Percentiles rank a stretch among this genome's conserved stretches.
Evolutionary conservation across 83 land plant genomes (phyloP).

Genomic region (Thuja plicata): DNA sequence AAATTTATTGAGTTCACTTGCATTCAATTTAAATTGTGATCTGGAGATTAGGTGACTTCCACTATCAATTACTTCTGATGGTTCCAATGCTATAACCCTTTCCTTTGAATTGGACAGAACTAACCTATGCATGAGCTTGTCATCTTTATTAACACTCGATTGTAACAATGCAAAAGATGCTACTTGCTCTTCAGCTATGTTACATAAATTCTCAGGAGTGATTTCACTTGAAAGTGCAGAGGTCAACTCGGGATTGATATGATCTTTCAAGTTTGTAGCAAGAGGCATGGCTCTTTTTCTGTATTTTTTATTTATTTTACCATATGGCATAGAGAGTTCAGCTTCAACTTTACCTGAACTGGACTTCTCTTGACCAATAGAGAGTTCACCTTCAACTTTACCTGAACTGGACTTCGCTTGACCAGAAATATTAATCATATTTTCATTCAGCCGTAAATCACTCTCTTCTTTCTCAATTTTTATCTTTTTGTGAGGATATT

Average conservation of each 20-base stretch:
- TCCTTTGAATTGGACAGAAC: constrained; percentile 80
- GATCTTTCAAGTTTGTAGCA: constrained; percentile 83
- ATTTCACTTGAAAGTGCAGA: constrained; percentile 81
- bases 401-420: constrained; percentile 41
- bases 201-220: constrained; percentile 67
- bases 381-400: neutral
- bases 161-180: constrained; percentile 92
- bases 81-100: constrained; percentile 31
- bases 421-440: constrained; percentile 31
- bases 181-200: constrained; percentile 90
- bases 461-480: constrained; percentile 9
- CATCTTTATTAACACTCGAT: constrained; percentile 90
- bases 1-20: neutral
- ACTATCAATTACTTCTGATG: constrained; percentile 39
- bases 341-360: constrained; percentile 72
- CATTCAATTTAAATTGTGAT: constrained; percentile 13
- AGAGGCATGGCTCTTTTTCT: constrained; percentile 90
- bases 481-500: constrained; percentile 16
- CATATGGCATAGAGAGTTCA: constrained; percentile 73
- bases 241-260: constrained; percentile 77
- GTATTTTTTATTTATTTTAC: constrained; percentile 87
- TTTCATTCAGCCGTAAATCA: constrained; percentile 15
- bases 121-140: constrained; percentile 83
- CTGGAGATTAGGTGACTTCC: constrained; percentile 22
- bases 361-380: constrained; percentile 24